A percentile compares a stretch with the other conserved stretches of the same genome.
phyloP scores from a whole-genome alignment of 1,284 basidiomycete genomes.

The Boletus albobrunnescens region DNA sequence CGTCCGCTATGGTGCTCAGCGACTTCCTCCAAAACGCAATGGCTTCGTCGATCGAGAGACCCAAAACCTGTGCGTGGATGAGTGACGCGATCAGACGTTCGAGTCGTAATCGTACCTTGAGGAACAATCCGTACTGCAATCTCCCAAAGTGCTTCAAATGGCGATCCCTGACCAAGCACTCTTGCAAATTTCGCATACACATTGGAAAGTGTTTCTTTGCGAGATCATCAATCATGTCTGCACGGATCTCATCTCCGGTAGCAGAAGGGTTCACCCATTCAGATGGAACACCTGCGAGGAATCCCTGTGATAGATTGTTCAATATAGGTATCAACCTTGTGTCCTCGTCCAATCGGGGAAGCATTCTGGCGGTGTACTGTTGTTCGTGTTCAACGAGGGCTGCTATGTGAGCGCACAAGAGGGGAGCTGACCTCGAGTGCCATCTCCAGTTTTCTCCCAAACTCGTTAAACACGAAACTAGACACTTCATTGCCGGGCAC shows the following conservation, averaged over 20 bases:
- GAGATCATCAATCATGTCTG: slow-evolving; percentile 91
- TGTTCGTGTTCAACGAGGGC: slow-evolving; percentile 1
- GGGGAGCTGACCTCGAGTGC: slow-evolving; percentile 68
- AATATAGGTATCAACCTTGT: slow-evolving; percentile 89
- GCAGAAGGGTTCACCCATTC: slow-evolving; percentile 66
- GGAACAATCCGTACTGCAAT: slow-evolving; percentile 89
- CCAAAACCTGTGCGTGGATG: slow-evolving; percentile 64
- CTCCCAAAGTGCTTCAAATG: slow-evolving; percentile 94
- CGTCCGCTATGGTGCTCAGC: slow-evolving; percentile 79
- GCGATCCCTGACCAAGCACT: slow-evolving; percentile 70
- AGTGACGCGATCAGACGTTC: background rate
- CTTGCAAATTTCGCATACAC: slow-evolving; percentile 93
- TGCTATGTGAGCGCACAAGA: background rate
- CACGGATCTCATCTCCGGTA: slow-evolving; percentile 70
- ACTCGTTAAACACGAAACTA: slow-evolving; percentile 88
- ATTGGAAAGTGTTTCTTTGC: slow-evolving; percentile 89
- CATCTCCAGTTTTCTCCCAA: slow-evolving; percentile 70
- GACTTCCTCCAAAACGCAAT: slow-evolving; percentile 90
- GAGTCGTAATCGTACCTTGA: slow-evolving; percentile 66
- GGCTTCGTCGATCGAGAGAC: slow-evolving; percentile 93
- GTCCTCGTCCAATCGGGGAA: slow-evolving; percentile 96
- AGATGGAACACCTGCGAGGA: slow-evolving; percentile 86
- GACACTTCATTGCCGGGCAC: slow-evolving; percentile 82
- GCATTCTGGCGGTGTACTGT: slow-evolving; percentile 80
- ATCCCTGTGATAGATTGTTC: slow-evolving; percentile 90